phyloP scores from a whole-genome alignment of 139 green algal genomes.

The Chlamydomonas urium region DNA sequence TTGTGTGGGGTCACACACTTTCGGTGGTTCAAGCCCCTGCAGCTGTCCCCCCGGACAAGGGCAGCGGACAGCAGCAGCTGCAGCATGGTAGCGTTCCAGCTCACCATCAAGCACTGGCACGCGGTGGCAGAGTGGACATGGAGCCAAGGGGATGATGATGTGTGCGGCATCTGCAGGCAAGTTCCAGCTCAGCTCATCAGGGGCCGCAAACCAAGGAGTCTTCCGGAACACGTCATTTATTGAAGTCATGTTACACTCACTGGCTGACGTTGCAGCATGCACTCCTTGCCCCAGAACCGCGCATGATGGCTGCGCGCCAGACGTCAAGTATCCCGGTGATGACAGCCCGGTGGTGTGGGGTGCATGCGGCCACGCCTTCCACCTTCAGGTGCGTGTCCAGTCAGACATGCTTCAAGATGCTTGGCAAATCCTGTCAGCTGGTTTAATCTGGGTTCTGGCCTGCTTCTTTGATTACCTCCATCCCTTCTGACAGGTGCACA shows the following conservation, averaged over 20 bases:
- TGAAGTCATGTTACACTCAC: neutral
- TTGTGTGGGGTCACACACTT: too few species aligned
- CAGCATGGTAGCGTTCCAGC: conserved; percentile 6
- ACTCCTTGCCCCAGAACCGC: conserved; percentile 19
- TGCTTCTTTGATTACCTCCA: too few species aligned
- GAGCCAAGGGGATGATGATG: conserved; percentile 62
- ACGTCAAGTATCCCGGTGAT: conserved; percentile 65
- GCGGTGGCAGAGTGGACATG: conserved; percentile 66
- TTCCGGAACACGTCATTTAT: neutral
- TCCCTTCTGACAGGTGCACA: too few species aligned
- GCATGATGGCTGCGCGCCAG: conserved; percentile 63
- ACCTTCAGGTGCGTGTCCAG: conserved; percentile 47
- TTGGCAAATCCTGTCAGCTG: too few species aligned
- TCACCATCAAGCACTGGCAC: conserved; percentile 64
- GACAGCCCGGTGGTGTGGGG: conserved; percentile 68
- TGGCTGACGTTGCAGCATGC: neutral
- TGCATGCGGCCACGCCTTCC: conserved; percentile 61
- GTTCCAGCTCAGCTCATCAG: neutral
- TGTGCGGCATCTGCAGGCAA: conserved; percentile 63
- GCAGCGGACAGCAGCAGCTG: too few species aligned
- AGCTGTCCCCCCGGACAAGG: too few species aligned
- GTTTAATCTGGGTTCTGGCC: too few species aligned
- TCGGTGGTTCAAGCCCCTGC: too few species aligned
- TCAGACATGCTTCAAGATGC: neutral
- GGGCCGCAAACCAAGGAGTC: neutral